Base-by-base conservation (phyloP, 768 basidiomycete genomes). In the Mycena maculata region DNA sequence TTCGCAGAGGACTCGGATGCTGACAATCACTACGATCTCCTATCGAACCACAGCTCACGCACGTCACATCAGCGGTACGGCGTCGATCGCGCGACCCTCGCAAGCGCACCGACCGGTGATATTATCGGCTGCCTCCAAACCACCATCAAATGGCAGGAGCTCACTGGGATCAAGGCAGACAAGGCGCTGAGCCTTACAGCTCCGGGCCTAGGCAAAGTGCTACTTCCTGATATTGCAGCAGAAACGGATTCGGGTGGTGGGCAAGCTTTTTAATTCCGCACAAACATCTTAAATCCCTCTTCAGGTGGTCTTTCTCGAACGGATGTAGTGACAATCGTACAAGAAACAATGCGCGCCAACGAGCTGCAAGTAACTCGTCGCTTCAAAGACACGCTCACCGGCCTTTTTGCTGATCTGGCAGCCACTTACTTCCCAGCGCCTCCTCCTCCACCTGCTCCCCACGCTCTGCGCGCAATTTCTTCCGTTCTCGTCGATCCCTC, bases 61-160 rank as follows among this genome's bases (percentile, higher is more conserved):
- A 64, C 63, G 1, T 31, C 63, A 1, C 3, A 45, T 1, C 63
- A 52, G 20, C 9, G 27, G 20, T 64, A 64, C 54, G 63, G 53
- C 15, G 45, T 64, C 7, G 54, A 49, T 20, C 53, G 33, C 12
- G 33, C 31, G 1, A 39, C 53, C 1, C 33, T 64, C 31, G 54
- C 63, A 1, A 36, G 39, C 36, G 31, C 63, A 0, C 18, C 25
- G 1, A 25, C 45, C 1, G 11, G 20, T 3, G 9, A 30, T 12
- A 27, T 63, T 30, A n/a, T 9, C n/a, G 41, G 33, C 5, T 41
- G 52, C n/a, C 22, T 63, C 16, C 22, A 36, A 2, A 23, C 62
- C 6, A 18, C 62, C 7, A 31, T 42, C 2, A 13, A 22, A 13
- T 63, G 62, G 62, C 50, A 54, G 18, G 3, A 15, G 1, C 9